A percentile compares a stretch with the other conserved stretches of the same genome.
Evolutionary conservation across 2,329 filamentous ascomycete genomes (phyloP).

Genomic region (Colletotrichum sp.): DNA sequence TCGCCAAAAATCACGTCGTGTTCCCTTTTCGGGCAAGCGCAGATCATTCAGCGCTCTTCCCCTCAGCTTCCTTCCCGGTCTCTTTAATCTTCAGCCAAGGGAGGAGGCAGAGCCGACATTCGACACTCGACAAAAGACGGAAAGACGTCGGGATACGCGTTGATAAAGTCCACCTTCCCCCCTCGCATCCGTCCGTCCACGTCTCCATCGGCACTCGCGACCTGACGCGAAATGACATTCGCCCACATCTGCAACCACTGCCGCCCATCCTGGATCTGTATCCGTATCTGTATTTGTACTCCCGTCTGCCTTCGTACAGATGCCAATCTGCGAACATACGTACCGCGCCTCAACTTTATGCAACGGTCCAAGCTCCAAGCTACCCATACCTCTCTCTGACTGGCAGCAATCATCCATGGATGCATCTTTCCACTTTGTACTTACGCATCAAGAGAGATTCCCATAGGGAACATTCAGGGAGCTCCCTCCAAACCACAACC

Average conservation of each 20-base stretch:
- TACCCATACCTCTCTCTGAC: background rate
- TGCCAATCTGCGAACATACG: background rate
- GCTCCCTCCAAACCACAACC: background rate
- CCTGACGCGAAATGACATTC: background rate
- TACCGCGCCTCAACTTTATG: background rate
- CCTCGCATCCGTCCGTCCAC: background rate
- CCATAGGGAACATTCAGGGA: background rate
- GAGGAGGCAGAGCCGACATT: background rate
- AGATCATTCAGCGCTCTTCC: background rate
- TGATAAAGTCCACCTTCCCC: background rate
- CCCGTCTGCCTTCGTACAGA: background rate
- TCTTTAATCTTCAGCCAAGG: background rate
- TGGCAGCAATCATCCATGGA: background rate
- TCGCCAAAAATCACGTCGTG: background rate
- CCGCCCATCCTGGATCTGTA: background rate
- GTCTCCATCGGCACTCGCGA: background rate
- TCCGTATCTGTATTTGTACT: background rate
- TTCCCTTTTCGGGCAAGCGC: background rate
- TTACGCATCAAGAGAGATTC: background rate
- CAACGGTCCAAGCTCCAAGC: background rate
- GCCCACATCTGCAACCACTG: background rate
- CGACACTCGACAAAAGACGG: background rate
- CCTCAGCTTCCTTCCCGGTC: background rate
- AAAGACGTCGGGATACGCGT: background rate
- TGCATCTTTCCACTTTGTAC: background rate